Evolutionary conservation across 2,329 filamentous ascomycete species (phyloP), one percentile per base, ranked within the genome.

Genomic region (Colletotrichum gloeosporioides): DNA sequence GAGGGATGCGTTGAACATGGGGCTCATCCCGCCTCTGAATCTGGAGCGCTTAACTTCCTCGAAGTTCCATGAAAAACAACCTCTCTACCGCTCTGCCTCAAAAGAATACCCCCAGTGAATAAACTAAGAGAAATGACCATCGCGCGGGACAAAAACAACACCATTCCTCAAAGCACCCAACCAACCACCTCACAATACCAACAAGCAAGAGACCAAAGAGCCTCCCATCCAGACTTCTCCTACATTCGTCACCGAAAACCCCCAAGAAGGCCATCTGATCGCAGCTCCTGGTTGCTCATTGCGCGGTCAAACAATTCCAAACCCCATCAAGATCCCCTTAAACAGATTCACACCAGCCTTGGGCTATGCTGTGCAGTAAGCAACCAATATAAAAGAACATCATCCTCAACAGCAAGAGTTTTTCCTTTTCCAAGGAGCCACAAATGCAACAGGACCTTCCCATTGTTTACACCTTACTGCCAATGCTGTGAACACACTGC

Each of bases 381-480:
- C 16, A 10, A 44, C 18, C 4, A 18, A 10, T 3, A 3, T 10
- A 6, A 44, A 10, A 44, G 39, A 12, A 44, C 4, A n/a, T 10
- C 16, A 44, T 12, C 4, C 9, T 44, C 0, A 6, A 1, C 8
- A 44, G 4, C 0, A n/a, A 44, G 18, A 2, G 9, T 12, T 3
- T 6, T n/a, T n/a, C 9, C 8, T 4, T n/a, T 22, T n/a, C 39
- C 0, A 10, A 6, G 34, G 7, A 36, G 34, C 6, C 1, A 6
- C 2, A 44, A n/a, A 18, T 18, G 16, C 16, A 1, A 3, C 15
- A 18, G 15, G 0, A 34, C 12, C 4, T 12, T 32, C 8, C 8
- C 4, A 6, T 39, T 4, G 7, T 4, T 39, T 9, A 18, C 36
- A 18, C 16, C 36, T 39, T 4, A 18, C 16, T 8, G 4, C 4